Evolutionary conservation across 306 rosid genomes (phyloP), one percentile per base, ranked within the genome.

Genomic region (Vicia faba): DNA sequence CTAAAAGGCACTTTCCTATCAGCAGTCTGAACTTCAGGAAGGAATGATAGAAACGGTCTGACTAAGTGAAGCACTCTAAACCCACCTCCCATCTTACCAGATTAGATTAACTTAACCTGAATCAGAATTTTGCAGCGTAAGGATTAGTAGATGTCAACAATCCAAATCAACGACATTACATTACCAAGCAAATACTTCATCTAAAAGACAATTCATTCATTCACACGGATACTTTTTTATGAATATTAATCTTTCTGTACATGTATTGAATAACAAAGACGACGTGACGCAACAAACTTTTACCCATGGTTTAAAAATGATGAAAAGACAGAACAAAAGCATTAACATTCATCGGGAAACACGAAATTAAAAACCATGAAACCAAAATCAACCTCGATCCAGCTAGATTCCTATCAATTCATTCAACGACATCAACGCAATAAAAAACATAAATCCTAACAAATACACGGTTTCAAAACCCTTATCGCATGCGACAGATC

Each of bases 11-110:
- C 76, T 70, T 89, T 87, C 79, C 97, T 78, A 71, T 91, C 96
- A 36, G 96, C 97, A 31, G 88, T 87, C 84, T 91, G 92, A 64
- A 91, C 96, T 77, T 91, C 97, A 5, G 97, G 97, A 60, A 91
- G 83, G 62, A 91, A 88, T 2, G 97, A 81, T 6, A 91, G 92
- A 74, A 91, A 91, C 2, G 97, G 97, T 55, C 97, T 84, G 61
- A 91, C 96, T 73, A 91, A 60, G 83, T 91, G 97, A 73, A 91
- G 97, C 11, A 91, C 97, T 33, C 97, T 86, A 87, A 91, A 91
- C 20, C 96, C 97, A 66, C 96, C 96, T 49, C 97, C 97, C 97
- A 91, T 91, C 64, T 79, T 85, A 44, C 63, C 28, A 69, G 62
- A 55, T 78, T 80, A 81, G 45, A 50, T 56, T 31, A 73, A 61